Evolutionary conservation across 805 yeast species (phyloP).

Genomic region (Spathaspora passalidarum): DNA sequence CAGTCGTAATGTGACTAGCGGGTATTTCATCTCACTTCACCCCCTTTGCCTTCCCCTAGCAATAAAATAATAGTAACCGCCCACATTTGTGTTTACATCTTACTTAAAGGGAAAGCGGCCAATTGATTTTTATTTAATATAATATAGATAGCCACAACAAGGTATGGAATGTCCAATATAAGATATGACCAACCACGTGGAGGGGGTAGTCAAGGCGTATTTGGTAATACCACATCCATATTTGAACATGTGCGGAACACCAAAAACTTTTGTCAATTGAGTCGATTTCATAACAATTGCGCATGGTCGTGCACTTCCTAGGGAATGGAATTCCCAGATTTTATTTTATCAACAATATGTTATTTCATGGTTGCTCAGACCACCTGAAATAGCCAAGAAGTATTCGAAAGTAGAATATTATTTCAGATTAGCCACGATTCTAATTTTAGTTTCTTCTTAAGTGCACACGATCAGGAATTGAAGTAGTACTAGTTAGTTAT

Average conservation of each 20-base stretch:
- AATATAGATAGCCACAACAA: too few species aligned
- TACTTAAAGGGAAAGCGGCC: too few species aligned
- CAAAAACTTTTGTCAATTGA: too few species aligned
- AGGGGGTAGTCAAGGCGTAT: too few species aligned
- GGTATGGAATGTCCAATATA: too few species aligned
- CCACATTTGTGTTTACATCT: not conserved
- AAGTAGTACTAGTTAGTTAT: too few species aligned
- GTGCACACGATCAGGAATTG: not conserved
- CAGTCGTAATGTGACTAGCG: not conserved
- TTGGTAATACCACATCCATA: too few species aligned
- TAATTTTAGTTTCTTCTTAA: not conserved
- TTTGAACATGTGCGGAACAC: too few species aligned
- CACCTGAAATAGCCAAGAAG: not conserved
- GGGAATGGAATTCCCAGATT: not conserved
- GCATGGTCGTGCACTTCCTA: too few species aligned
- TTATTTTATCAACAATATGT: not conserved
- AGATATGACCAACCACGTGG: too few species aligned
- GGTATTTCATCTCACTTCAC: not conserved
- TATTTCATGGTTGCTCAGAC: not conserved
- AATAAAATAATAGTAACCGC: not conserved
- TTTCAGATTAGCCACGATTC: not conserved
- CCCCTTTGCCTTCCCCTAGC: not conserved
- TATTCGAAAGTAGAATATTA: not conserved
- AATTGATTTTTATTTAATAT: too few species aligned
- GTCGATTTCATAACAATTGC: too few species aligned